phyloP scores from a whole-genome alignment of 208 protist species.

The Leishmania major region DNA sequence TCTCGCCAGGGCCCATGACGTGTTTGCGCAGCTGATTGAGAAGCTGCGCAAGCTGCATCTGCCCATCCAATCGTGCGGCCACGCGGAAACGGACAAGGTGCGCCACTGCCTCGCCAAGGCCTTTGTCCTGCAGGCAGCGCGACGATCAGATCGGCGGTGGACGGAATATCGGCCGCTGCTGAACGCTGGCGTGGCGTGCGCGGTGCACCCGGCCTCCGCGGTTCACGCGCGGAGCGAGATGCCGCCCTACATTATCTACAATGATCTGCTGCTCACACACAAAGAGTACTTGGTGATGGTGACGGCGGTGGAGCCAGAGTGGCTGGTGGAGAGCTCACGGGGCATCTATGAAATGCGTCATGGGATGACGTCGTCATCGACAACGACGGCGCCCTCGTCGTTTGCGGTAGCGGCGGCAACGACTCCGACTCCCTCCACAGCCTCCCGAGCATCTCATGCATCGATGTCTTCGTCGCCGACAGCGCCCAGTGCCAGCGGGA shows the following conservation, averaged over 20 bases:
- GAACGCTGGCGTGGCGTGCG: constrained; percentile 94
- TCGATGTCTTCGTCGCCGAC: background rate
- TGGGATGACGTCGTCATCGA: background rate
- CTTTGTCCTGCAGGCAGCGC: constrained; percentile 97
- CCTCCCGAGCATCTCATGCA: background rate
- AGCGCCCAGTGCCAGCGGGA: background rate
- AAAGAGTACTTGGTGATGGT: constrained; percentile 98
- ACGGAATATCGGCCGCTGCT: constrained; percentile 98
- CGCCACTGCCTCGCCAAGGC: constrained; percentile 94
- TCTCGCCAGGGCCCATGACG: constrained; percentile 90
- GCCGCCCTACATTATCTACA: constrained; percentile 99
- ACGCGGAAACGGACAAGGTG: constrained; percentile 90
- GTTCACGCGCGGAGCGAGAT: constrained; percentile 96
- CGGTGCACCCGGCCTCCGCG: constrained; percentile 97
- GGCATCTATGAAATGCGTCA: constrained; percentile 67
- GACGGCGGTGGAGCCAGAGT: constrained; percentile 97
- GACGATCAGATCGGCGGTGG: constrained; percentile 92
- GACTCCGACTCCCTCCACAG: background rate
- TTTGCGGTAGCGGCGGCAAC: background rate
- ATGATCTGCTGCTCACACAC: constrained; percentile 96
- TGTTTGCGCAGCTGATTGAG: constrained; percentile 97
- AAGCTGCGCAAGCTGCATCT: constrained; percentile 90
- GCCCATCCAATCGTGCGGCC: constrained; percentile 53
- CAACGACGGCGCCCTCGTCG: background rate
- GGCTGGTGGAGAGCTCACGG: constrained; percentile 92